Evolutionary conservation across 2,329 filamentous ascomycete species (phyloP).

Genomic region (Dryadomyces quercus-mongolicae): DNA sequence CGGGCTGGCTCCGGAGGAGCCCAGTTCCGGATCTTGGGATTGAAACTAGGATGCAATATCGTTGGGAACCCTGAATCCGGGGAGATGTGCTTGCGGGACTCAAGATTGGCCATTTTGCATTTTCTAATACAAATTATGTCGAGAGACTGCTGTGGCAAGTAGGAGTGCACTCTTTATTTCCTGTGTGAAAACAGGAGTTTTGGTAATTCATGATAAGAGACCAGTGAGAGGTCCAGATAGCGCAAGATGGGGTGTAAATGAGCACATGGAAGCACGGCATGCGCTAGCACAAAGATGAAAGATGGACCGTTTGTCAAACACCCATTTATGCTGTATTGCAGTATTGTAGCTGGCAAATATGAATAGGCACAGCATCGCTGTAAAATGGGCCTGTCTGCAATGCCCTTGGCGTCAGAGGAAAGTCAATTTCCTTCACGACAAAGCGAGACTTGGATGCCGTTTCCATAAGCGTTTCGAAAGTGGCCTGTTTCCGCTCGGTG

Average conservation of each 20-base stretch:
- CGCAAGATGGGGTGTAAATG: background rate
- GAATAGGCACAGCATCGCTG: constrained; percentile 44
- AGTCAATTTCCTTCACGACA: constrained; percentile 29
- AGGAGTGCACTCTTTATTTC: too few species aligned
- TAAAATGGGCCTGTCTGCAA: constrained; percentile 54
- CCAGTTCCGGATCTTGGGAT: constrained; percentile 29
- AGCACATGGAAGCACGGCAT: background rate
- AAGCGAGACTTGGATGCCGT: constrained; percentile 34
- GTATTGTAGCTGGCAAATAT: constrained; percentile 28
- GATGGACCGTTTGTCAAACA: too few species aligned
- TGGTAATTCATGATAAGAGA: too few species aligned
- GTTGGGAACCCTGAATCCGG: constrained; percentile 34
- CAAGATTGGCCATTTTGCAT: constrained; percentile 23
- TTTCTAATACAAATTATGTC: too few species aligned
- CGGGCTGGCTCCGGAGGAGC: constrained; percentile 26
- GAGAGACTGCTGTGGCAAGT: too few species aligned
- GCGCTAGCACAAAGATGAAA: background rate
- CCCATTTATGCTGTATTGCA: background rate
- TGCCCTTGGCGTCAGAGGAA: constrained; percentile 23
- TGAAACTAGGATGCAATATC: constrained; percentile 33
- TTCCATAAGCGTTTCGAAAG: constrained; percentile 51
- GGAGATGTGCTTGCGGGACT: constrained; percentile 33
- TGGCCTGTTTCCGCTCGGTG: constrained; percentile 57
- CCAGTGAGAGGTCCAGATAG: too few species aligned
- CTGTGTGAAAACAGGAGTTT: too few species aligned